phyloP scores from a whole-genome alignment of 2,329 filamentous ascomycete species.

The Coniochaeta sp. region DNA sequence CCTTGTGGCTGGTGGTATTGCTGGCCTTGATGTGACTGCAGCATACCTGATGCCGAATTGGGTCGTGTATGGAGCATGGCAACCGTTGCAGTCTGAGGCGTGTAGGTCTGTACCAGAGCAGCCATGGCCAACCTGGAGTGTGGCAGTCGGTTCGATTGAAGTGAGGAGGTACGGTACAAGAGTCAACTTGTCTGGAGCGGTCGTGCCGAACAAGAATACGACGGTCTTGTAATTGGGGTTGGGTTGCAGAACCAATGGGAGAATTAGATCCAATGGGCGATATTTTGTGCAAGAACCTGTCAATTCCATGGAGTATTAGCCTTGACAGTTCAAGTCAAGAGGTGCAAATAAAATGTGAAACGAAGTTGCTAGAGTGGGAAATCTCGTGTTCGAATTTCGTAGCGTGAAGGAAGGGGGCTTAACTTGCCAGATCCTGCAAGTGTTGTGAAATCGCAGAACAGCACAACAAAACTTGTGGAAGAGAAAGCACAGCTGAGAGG shows the following conservation, averaged over 20 bases:
- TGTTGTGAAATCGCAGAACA: too few species aligned
- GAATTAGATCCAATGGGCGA: background rate
- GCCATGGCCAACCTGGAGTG: slow-evolving; percentile 50
- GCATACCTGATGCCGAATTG: slow-evolving; percentile 54
- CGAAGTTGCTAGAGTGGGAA: background rate
- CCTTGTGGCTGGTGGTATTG: slow-evolving; percentile 41
- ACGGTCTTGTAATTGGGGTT: background rate
- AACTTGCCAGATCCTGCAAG: background rate
- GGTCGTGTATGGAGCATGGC: slow-evolving; percentile 71
- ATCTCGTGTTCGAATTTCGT: background rate
- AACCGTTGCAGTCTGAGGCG: slow-evolving; percentile 65
- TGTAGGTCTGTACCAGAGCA: slow-evolving; percentile 74
- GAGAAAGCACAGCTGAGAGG: background rate
- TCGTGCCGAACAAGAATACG: background rate
- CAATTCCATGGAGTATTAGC: background rate
- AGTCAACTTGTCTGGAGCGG: slow-evolving; percentile 56
- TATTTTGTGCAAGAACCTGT: background rate
- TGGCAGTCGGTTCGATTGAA: background rate
- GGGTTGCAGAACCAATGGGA: background rate
- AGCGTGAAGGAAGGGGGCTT: background rate
- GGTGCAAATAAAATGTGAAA: background rate
- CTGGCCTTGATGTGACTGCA: slow-evolving; percentile 44
- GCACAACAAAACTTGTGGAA: slow-evolving; percentile 13
- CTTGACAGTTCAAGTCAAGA: background rate
- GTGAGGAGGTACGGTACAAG: slow-evolving; percentile 61